A percentile compares a stretch with the other conserved stretches of the same genome.
Evolutionary conservation across 345 rosid species (phyloP).

Genomic region (Aethionema arabicum): DNA sequence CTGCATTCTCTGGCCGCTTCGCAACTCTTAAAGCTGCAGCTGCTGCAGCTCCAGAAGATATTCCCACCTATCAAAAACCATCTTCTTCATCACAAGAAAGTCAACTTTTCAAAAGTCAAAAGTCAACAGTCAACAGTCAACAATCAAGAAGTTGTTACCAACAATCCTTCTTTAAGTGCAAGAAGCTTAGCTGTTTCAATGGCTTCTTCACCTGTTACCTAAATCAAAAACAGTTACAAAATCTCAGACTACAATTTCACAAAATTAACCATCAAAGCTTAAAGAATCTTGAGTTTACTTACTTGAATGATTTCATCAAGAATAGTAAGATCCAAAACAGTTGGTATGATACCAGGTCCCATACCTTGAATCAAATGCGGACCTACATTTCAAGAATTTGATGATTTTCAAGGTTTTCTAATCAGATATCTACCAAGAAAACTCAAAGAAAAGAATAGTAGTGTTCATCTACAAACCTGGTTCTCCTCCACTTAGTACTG

Average conservation of each 20-base stretch:
- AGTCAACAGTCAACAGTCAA: neutral
- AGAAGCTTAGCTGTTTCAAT: slow-evolving; percentile 55
- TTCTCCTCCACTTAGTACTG: slow-evolving; percentile 38
- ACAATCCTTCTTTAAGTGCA: slow-evolving; percentile 55
- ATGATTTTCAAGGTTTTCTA: neutral
- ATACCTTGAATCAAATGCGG: slow-evolving; percentile 65
- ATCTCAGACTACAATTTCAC: neutral
- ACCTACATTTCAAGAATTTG: slow-evolving; percentile 27
- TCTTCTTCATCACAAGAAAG: neutral
- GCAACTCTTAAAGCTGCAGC: slow-evolving; percentile 58
- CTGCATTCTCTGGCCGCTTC: slow-evolving; percentile 59
- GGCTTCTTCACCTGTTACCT: slow-evolving; percentile 51
- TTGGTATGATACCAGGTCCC: slow-evolving; percentile 77
- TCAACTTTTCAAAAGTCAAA: neutral
- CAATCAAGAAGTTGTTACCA: slow-evolving; percentile 32
- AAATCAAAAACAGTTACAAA: neutral
- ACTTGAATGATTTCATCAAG: slow-evolving; percentile 81
- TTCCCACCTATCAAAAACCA: slow-evolving; percentile 52
- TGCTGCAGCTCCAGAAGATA: slow-evolving; percentile 69
- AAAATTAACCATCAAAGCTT: neutral
- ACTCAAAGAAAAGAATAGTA: neutral
- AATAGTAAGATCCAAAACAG: slow-evolving; percentile 60
- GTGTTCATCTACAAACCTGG: slow-evolving; percentile 23
- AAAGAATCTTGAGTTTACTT: slow-evolving; percentile 23
- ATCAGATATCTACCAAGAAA: neutral